phyloP scores from a whole-genome alignment of 2,329 filamentous ascomycete genomes.

The Kalmusia sp. region DNA sequence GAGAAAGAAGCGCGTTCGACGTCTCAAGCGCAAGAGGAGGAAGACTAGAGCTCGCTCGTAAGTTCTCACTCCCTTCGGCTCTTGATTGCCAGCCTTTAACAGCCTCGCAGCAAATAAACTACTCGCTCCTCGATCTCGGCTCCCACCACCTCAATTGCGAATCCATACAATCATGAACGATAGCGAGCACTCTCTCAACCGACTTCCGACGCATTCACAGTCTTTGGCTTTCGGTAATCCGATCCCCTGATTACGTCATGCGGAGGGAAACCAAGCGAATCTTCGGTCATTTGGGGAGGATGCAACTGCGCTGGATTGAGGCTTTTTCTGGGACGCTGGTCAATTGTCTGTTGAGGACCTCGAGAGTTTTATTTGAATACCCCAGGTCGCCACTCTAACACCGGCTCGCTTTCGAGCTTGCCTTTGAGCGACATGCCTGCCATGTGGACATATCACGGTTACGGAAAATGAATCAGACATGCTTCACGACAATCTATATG shows the following conservation, averaged over 20 bases:
- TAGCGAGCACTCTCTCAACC: slow-evolving; percentile 28
- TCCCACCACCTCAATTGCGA: slow-evolving; percentile 36
- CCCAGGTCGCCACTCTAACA: slow-evolving; percentile 44
- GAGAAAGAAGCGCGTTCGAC: slow-evolving; percentile 99
- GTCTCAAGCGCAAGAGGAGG: slow-evolving; percentile 99
- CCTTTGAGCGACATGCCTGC: slow-evolving; percentile 46
- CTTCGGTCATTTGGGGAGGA: slow-evolving; percentile 26
- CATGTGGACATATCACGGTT: slow-evolving; percentile 39
- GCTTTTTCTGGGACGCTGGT: slow-evolving; percentile 39
- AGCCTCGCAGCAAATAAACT: slow-evolving; percentile 54
- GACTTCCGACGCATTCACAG: slow-evolving; percentile 26
- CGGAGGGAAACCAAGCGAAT: slow-evolving; percentile 35
- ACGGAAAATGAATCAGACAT: slow-evolving; percentile 42
- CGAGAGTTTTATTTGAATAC: slow-evolving; percentile 42
- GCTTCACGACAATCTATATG: slow-evolving; percentile 44
- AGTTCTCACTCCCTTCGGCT: slow-evolving; percentile 51
- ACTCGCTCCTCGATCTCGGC: slow-evolving; percentile 53
- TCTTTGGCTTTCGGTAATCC: slow-evolving; percentile 28
- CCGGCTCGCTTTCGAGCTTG: slow-evolving; percentile 39
- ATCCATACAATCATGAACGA: slow-evolving; percentile 33
- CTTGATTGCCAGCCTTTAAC: slow-evolving; percentile 16
- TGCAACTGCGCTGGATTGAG: slow-evolving; percentile 35
- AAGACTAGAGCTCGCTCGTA: slow-evolving; percentile 99
- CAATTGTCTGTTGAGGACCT: slow-evolving; percentile 43
- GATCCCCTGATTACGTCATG: slow-evolving; percentile 31